Conservation (phyloP, 2,329 filamentous ascomycete species). For the Ophiocordyceps camponoti-saundersi region DNA sequence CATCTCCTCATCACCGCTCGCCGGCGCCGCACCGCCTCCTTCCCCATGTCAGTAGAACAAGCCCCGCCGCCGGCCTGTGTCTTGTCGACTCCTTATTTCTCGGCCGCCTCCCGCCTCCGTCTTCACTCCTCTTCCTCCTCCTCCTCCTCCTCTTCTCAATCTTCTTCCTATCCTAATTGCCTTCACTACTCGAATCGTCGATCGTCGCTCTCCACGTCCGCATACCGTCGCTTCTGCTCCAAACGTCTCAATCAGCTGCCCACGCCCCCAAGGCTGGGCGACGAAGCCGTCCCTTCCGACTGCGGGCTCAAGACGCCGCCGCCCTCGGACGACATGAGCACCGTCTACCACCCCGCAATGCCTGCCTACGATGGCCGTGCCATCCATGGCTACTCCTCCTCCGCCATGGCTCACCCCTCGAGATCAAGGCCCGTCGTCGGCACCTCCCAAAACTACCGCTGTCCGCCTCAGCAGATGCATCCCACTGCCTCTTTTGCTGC, state of each 20-base stretch:
- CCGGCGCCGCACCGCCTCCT: not conserved
- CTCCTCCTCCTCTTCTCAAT: not conserved
- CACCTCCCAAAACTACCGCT: slow-evolving; percentile 14
- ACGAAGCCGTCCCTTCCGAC: slow-evolving; percentile 7
- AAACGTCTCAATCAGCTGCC: slow-evolving; percentile 3
- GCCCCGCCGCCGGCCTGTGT: not conserved
- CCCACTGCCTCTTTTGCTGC: not conserved
- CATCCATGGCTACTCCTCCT: slow-evolving; percentile 20
- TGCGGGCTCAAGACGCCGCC: slow-evolving; percentile 33
- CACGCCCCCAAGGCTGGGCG: slow-evolving; percentile 8
- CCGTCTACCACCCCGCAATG: slow-evolving; percentile 31
- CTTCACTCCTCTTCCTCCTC: slow-evolving; percentile 3
- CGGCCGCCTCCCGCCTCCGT: slow-evolving; percentile 7
- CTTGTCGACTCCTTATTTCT: slow-evolving; percentile 1
- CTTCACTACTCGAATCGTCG: too few relatives aligned
- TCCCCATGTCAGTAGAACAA: slow-evolving; percentile 13
- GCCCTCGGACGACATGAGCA: slow-evolving; percentile 30
- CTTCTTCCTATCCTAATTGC: slow-evolving; percentile 3
- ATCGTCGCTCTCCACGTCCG: too few relatives aligned
- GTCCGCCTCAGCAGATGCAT: slow-evolving; percentile 10
- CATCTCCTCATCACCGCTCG: not conserved
- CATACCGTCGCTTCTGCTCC: slow-evolving; percentile 1
- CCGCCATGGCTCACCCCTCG: slow-evolving; percentile 14
- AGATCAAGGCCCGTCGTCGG: slow-evolving; percentile 10
- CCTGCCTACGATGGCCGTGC: slow-evolving; percentile 29